Percentiles rank a stretch among this genome's conserved stretches.
Conservation (phyloP, 106 monocot species). For the Dendrobium nobile region DNA sequence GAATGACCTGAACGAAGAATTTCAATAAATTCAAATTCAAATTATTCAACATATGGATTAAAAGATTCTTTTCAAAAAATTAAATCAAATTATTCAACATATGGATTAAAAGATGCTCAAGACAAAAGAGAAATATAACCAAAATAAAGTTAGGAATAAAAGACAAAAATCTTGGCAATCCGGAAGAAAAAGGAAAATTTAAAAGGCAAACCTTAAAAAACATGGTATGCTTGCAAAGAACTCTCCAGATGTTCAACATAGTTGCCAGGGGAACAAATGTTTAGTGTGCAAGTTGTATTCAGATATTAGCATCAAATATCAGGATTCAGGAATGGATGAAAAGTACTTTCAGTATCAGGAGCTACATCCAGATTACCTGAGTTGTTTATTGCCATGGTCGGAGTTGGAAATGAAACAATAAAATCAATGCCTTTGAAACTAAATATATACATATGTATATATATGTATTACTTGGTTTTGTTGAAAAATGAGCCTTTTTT, state of each 20-base stretch:
- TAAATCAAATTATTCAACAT: neutral
- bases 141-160: neutral
- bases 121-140: neutral
- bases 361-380: too few relatives aligned
- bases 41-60: too few relatives aligned
- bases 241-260: neutral
- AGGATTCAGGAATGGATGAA: neutral
- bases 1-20: neutral
- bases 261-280: neutral
- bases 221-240: neutral
- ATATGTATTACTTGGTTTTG: slow-evolving; percentile 22
- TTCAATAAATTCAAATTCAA: neutral
- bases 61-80: neutral
- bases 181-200: neutral
- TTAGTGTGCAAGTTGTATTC: neutral
- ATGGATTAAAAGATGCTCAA: neutral
- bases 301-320: neutral
- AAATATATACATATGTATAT: neutral
- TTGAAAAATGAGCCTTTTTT: slow-evolving; percentile 43
- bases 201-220: neutral
- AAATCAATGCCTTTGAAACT: neutral
- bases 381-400: neutral
- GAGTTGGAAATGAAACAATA: neutral
- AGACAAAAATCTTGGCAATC: neutral
- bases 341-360: neutral